phyloP scores from a whole-genome alignment of 2,329 filamentous ascomycete genomes.

The Leptosphaerulina australis region DNA sequence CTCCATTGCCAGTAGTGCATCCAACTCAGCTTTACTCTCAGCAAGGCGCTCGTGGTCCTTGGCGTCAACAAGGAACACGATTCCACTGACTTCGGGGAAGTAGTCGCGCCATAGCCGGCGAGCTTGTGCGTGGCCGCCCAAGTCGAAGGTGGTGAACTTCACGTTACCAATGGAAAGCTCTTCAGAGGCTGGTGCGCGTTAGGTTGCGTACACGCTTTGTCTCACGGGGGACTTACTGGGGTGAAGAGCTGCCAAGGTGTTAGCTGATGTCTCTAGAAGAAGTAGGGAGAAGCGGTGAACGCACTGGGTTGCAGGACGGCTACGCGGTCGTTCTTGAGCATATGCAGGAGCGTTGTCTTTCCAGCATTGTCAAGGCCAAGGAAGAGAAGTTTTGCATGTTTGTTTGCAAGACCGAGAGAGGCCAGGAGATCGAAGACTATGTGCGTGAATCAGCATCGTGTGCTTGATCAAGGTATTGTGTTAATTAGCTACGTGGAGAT shows the following conservation, averaged over 20 bases:
- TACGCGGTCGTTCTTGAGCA: constrained; percentile 88
- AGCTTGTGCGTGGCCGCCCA: constrained; percentile 44
- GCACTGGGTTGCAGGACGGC: constrained; percentile 73
- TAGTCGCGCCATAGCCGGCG: constrained; percentile 48
- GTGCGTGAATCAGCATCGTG: constrained; percentile 24
- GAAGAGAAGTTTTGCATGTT: constrained; percentile 73
- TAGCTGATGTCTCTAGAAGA: constrained; percentile 3
- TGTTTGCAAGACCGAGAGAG: constrained; percentile 84
- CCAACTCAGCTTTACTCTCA: constrained; percentile 95
- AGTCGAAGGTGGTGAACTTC: constrained; percentile 90
- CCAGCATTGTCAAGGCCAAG: constrained; percentile 90
- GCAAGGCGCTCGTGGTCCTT: constrained; percentile 93
- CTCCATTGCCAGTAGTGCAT: constrained; percentile 91
- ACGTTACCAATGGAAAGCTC: constrained; percentile 59
- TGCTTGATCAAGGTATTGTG: constrained; percentile 3
- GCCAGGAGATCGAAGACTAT: constrained; percentile 86
- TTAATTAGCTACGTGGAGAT: constrained; percentile 16
- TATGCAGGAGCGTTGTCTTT: constrained; percentile 89
- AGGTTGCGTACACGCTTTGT: background rate
- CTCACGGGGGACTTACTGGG: constrained; percentile 68
- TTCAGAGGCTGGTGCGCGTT: constrained; percentile 65
- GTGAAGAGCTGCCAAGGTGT: constrained; percentile 64
- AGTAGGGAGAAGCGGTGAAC: constrained; percentile 10
- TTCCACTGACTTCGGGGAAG: constrained; percentile 61
- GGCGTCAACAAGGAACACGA: constrained; percentile 96